phyloP scores from a whole-genome alignment of 176 grass and related monocot genomes.

The Carex parvula region DNA sequence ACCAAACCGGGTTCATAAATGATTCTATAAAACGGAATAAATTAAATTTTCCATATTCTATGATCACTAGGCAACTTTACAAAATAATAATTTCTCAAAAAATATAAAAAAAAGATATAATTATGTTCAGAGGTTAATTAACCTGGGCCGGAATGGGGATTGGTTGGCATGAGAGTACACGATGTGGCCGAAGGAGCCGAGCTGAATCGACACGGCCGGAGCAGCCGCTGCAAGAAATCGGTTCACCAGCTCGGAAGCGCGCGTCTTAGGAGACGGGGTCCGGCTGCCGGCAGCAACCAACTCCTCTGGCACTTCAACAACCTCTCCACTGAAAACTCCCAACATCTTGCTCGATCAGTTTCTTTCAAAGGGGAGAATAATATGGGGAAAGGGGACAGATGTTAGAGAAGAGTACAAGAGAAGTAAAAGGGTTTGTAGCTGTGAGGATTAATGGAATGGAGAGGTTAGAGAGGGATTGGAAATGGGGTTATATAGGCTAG shows the following conservation, averaged over 20 bases:
- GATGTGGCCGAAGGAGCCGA: constrained; percentile 46
- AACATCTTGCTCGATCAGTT: constrained; percentile 38
- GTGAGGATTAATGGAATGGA: constrained; percentile 5
- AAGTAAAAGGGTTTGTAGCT: not conserved
- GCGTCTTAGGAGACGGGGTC: constrained; percentile 93
- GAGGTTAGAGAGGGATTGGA: not conserved
- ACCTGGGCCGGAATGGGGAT: constrained; percentile 67
- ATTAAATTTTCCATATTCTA: not conserved
- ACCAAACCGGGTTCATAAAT: not conserved
- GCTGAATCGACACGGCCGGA: constrained; percentile 63
- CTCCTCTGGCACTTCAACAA: constrained; percentile 85
- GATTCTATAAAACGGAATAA: not conserved
- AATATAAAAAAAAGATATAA: not conserved
- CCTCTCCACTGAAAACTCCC: constrained; percentile 83
- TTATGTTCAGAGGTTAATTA: constrained; percentile 20
- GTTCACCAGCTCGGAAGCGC: constrained; percentile 51
- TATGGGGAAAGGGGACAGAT: not conserved
- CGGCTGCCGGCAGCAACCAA: constrained; percentile 84
- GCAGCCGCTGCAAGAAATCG: constrained; percentile 47
- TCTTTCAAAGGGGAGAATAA: too few species aligned
- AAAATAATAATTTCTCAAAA: constrained; percentile 2
- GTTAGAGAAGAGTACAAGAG: not conserved
- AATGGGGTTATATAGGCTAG: constrained; percentile 3
- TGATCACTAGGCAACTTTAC: not conserved
- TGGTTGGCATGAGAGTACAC: constrained; percentile 79